A percentile compares a stretch with the other conserved stretches of the same genome.
These are phyloP conservation scores for Psilocybe subaeruginosa DNA, from an alignment of 768 basidiomycete species.

Conservation along the genomic window DNA sequence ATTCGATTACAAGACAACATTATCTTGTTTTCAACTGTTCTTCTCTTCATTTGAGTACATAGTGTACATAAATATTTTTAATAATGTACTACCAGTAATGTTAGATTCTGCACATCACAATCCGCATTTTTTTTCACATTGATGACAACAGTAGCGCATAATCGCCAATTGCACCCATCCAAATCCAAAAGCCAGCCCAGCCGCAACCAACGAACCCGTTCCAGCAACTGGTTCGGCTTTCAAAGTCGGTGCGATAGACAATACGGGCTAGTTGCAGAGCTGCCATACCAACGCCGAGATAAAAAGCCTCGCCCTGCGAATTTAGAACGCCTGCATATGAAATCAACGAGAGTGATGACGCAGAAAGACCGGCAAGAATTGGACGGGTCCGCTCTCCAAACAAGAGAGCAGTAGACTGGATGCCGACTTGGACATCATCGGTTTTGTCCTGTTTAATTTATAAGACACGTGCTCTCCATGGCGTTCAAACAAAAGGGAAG, in stretches of 20 bases:
- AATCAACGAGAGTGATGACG: constrained; percentile 72
- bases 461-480: not conserved
- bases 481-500: not conserved
- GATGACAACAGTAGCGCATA: constrained; percentile 45
- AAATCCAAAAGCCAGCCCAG: constrained; percentile 86
- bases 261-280: constrained; percentile 79
- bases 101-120: not conserved
- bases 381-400: constrained; percentile 80
- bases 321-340: constrained; percentile 83
- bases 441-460: constrained; percentile 70
- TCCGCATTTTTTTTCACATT: not conserved
- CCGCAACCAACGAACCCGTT: constrained; percentile 86
- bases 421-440: constrained; percentile 87
- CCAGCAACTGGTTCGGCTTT: constrained; percentile 84
- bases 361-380: constrained; percentile 75
- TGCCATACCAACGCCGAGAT: constrained; percentile 73
- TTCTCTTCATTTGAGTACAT: not conserved
- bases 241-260: constrained; percentile 73
- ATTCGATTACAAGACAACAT: not conserved
- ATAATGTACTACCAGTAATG: constrained; percentile 1
- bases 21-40: not conserved
- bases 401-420: constrained; percentile 92
- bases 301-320: constrained; percentile 77
- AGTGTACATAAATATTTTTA: not conserved
- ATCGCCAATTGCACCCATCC: constrained; percentile 79